phyloP scores from a whole-genome alignment of 768 basidiomycete genomes.

The Leccinum rimulosum region DNA sequence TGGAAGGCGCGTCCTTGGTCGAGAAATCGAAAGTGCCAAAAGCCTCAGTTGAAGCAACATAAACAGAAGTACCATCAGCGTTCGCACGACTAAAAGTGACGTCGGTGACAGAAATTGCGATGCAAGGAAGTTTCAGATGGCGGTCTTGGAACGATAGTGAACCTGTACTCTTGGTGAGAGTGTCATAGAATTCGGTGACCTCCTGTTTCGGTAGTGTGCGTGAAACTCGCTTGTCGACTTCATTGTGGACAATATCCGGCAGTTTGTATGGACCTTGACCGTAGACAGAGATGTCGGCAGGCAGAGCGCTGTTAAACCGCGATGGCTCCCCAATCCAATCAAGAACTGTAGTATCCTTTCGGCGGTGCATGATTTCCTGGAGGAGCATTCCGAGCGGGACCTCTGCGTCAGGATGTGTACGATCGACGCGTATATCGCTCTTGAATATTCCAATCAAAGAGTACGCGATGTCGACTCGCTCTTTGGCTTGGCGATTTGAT shows the following conservation, averaged over 20 bases:
- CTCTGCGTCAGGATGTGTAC: not conserved
- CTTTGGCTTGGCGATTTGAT: constrained; percentile 10
- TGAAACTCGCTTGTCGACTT: not conserved
- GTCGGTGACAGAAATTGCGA: constrained; percentile 5
- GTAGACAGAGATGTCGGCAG: constrained; percentile 16
- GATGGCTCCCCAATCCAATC: constrained; percentile 20
- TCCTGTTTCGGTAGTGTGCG: not conserved
- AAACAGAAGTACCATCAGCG: not conserved
- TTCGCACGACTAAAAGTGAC: not conserved
- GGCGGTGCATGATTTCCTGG: constrained; percentile 13
- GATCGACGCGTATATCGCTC: constrained; percentile 11
- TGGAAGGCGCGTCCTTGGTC: not conserved
- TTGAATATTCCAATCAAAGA: constrained; percentile 16
- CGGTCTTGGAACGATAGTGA: constrained; percentile 4
- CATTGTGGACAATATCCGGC: not conserved
- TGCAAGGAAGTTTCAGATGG: constrained; percentile 12
- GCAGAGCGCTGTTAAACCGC: constrained; percentile 14
- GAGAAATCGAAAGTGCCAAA: constrained; percentile 1
- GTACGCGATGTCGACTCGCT: constrained; percentile 13
- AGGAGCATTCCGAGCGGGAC: constrained; percentile 12
- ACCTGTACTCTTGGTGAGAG: not conserved
- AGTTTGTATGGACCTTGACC: not conserved
- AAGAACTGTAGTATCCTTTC: constrained; percentile 14
- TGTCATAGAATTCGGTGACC: not conserved
- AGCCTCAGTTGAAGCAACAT: constrained; percentile 1